Evolutionary conservation across 257 asterid species (phyloP), one percentile per base, ranked within the genome.

Genomic region (Rhazya stricta): DNA sequence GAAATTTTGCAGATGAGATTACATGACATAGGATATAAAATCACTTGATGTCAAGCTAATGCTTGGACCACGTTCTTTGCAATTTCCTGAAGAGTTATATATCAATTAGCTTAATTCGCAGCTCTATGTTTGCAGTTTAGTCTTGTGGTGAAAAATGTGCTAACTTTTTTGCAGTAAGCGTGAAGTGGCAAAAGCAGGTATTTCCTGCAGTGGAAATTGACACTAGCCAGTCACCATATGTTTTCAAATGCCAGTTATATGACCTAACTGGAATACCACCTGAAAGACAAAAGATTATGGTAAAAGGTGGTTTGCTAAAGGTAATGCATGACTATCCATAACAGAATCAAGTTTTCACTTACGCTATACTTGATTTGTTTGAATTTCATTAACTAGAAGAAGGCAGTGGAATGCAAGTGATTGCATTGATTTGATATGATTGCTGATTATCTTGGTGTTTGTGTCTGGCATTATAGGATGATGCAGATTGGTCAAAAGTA

Each of bases 201-300:
- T 89, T 88, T 76, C 78, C 93, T 74, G 81, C 83, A 25, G 96
- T 95, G 81, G 98, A 93, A 81, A 82, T 95, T 72, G 99, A 95
- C 85, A 95, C 97, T 54, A 87, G 87, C 80, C 94, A 91, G 85
- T 63, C 98, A 73, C 98, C 99, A 1, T 92, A 86, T 80, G 84
- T 95, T 50, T 95, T 95, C 93, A 95, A 95, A 88, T 86, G 95
- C 84, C 99, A 95, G 89, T 81, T 95, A 67, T 95, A 77, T 73
- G 99, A 92, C 86, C 85, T 95, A 85, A 95, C 99, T 48, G 98
- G 99, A 79, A 98, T 95, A 79, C 96, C 99, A 78, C 99, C 99
- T 60, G 98, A 95, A 86, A 89, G 99, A 80, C 99, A 95, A 84
- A 95, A 95, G 89, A 95, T 95, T 74, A 91, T 95, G 99, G 97